phyloP scores from a whole-genome alignment of 2,329 filamentous ascomycete genomes.

The Cytospora leucostoma region DNA sequence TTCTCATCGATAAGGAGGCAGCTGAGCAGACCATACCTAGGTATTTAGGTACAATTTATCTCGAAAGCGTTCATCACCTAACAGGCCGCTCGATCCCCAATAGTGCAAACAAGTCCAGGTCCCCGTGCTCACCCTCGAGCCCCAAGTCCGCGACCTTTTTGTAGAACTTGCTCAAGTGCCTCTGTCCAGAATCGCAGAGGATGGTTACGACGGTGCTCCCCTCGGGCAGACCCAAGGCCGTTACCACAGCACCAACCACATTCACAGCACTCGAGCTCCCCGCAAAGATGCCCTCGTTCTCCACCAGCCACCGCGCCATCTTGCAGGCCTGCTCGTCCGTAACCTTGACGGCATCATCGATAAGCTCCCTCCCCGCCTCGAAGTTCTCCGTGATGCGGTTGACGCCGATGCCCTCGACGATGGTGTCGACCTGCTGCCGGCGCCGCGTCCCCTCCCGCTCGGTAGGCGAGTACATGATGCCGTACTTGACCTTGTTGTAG shows the following conservation, averaged over 20 bases:
- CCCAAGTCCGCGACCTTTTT: constrained; percentile 69
- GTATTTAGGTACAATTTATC: not conserved
- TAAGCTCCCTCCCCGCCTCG: constrained; percentile 78
- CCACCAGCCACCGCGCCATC: constrained; percentile 97
- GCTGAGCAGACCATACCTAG: not conserved
- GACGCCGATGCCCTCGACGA: constrained; percentile 94
- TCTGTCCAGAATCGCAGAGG: constrained; percentile 80
- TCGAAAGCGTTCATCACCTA: not conserved
- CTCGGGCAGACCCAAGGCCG: constrained; percentile 63
- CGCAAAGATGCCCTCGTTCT: constrained; percentile 91
- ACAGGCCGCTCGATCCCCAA: constrained; percentile 45
- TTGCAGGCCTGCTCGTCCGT: constrained; percentile 83
- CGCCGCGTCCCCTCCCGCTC: constrained; percentile 90
- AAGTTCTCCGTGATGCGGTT: constrained; percentile 95
- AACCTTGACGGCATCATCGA: constrained; percentile 89
- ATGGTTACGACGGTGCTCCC: constrained; percentile 75
- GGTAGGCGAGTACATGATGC: constrained; percentile 90
- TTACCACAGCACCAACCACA: constrained; percentile 75
- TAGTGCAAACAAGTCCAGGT: constrained; percentile 50
- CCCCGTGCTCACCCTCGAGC: constrained; percentile 58
- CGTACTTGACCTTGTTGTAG: constrained; percentile 88
- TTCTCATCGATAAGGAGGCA: not conserved
- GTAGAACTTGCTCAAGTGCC: constrained; percentile 86
- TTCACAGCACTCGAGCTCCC: constrained; percentile 98
- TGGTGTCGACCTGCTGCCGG: constrained; percentile 88